Evolutionary conservation across 2,329 filamentous ascomycete species (phyloP).

Genomic region (Fusarium luffae): DNA sequence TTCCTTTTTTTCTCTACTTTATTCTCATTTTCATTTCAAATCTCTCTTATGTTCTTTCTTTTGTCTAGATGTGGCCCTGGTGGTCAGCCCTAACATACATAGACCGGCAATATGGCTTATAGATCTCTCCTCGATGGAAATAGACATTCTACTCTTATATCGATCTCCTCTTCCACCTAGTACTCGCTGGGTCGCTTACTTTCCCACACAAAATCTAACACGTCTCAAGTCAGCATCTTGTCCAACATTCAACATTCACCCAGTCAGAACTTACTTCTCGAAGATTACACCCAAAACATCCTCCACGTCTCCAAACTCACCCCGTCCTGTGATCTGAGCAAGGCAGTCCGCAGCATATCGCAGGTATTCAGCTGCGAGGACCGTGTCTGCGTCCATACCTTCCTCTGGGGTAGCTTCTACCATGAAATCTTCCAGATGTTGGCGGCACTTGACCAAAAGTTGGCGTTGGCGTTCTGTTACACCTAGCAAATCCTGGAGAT

Average conservation of each 20-base stretch:
- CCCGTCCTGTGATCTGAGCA: constrained; percentile 88
- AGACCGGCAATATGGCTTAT: constrained; percentile 32
- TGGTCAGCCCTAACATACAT: constrained; percentile 27
- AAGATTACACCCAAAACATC: constrained; percentile 97
- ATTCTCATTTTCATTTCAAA: constrained; percentile 1
- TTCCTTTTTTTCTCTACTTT: constrained; percentile 18
- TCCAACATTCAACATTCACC: background rate
- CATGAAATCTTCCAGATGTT: constrained; percentile 79
- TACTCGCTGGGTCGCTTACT: constrained; percentile 44
- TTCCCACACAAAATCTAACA: constrained; percentile 60
- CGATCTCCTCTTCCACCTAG: background rate
- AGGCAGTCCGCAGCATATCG: constrained; percentile 82
- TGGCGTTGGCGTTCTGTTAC: constrained; percentile 90
- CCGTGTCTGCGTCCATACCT: constrained; percentile 76
- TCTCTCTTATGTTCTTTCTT: constrained; percentile 11
- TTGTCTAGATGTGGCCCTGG: constrained; percentile 31
- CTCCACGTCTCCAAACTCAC: constrained; percentile 89
- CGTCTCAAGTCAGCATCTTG: constrained; percentile 32
- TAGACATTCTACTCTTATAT: constrained; percentile 11
- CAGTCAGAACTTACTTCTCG: constrained; percentile 78
- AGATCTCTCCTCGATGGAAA: constrained; percentile 24
- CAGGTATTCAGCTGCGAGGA: constrained; percentile 89
- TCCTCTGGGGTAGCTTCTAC: constrained; percentile 59
- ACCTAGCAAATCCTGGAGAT: constrained; percentile 85
- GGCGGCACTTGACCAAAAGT: constrained; percentile 78